These are phyloP conservation scores for Phytopythium kandeliae DNA, from an alignment of 352 stramenopile genomes.

Conservation along the genomic window DNA sequence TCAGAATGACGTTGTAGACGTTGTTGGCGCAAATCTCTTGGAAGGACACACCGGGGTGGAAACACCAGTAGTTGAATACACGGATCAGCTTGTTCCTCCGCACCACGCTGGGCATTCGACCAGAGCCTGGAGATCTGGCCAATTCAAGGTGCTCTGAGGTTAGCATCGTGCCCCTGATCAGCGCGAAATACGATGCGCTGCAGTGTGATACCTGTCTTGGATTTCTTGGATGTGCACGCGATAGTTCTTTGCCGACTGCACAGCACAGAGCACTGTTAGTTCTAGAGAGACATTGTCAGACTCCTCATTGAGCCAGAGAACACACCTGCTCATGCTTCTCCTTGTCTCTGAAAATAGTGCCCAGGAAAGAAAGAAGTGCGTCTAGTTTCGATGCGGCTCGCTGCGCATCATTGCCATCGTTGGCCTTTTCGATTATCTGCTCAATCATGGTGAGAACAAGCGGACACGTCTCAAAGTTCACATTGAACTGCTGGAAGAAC, in stretches of 20 bases:
- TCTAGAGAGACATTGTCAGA: background rate
- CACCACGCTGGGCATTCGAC: constrained; percentile 40
- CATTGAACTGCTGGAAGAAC: constrained; percentile 88
- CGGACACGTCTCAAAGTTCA: constrained; percentile 85
- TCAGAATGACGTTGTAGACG: constrained; percentile 85
- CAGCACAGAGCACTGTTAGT: background rate
- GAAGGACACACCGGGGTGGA: constrained; percentile 95
- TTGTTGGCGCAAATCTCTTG: constrained; percentile 92
- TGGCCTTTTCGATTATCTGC: constrained; percentile 83
- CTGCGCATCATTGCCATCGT: constrained; percentile 60
- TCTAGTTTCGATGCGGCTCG: constrained; percentile 73
- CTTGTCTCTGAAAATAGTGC: constrained; percentile 83
- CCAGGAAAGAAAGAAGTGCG: constrained; percentile 74
- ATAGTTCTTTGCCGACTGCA: constrained; percentile 70
- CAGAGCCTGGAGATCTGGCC: constrained; percentile 25
- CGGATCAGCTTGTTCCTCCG: constrained; percentile 58
- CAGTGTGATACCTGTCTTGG: constrained; percentile 42
- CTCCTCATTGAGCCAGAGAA: background rate
- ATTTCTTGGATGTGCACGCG: constrained; percentile 89
- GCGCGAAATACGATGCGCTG: background rate
- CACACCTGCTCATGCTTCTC: constrained; percentile 64
- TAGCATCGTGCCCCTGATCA: constrained; percentile 12
- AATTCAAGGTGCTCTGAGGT: no score
- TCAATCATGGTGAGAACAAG: constrained; percentile 86
- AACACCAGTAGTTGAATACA: constrained; percentile 99